These are phyloP conservation scores for Aegilops tauschii DNA, from an alignment of 176 grass and related monocot species.

Conservation along the genomic window DNA sequence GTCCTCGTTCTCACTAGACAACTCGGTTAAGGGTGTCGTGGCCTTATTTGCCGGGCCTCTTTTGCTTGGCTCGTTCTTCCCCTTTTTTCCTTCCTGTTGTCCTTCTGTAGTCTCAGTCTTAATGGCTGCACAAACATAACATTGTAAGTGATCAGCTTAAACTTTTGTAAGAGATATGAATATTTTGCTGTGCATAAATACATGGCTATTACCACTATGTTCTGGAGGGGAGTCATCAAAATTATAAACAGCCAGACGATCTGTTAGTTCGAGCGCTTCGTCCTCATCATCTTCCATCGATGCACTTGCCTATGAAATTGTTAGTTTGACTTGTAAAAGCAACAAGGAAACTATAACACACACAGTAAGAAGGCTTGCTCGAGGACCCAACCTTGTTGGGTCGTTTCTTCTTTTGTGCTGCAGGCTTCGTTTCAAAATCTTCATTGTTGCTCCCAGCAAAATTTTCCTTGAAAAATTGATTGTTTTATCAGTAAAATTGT, in stretches of 20 bases:
- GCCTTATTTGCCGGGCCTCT: slow-evolving; percentile 35
- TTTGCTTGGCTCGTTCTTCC: slow-evolving; percentile 33
- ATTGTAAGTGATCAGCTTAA: not conserved
- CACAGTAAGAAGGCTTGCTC: not conserved
- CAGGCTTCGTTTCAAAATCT: slow-evolving; percentile 5
- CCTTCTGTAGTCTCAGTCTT: slow-evolving; percentile 14
- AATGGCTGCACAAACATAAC: slow-evolving; percentile 34
- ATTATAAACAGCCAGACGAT: slow-evolving; percentile 39
- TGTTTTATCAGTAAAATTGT: not conserved
- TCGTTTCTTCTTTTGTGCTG: slow-evolving; percentile 28
- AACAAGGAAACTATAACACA: not conserved
- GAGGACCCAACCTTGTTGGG: slow-evolving; percentile 9
- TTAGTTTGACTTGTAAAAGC: not conserved
- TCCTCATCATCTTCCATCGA: slow-evolving; percentile 40
- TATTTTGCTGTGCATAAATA: not conserved
- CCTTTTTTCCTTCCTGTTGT: not conserved
- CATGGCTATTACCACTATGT: slow-evolving; percentile 24
- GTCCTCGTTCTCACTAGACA: too few relatives aligned
- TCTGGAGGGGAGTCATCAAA: slow-evolving; percentile 32
- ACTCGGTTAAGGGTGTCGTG: too few relatives aligned
- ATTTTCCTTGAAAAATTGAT: slow-evolving; percentile 20
- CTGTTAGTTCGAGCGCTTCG: slow-evolving; percentile 33
- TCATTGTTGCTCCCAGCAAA: slow-evolving; percentile 44
- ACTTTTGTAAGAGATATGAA: not conserved
- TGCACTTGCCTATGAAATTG: slow-evolving; percentile 30